Conservation (phyloP, 2,329 filamentous ascomycete species). For the Phymatotrichopsis omnivora region DNA sequence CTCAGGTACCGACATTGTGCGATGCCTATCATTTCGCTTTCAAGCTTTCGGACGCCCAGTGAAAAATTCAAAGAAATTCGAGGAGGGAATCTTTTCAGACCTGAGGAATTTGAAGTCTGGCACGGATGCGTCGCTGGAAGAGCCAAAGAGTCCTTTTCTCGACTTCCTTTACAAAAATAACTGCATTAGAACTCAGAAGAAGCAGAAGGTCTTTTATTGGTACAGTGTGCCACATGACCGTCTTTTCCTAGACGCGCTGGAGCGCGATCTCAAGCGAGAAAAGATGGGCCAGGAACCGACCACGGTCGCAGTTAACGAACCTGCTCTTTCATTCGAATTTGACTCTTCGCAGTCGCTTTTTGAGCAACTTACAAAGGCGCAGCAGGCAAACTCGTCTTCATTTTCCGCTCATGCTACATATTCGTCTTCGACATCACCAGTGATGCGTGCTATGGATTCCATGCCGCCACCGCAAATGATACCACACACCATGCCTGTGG, state of each 20-base stretch:
- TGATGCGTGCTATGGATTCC: slow-evolving; percentile 79
- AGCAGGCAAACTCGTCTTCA: slow-evolving; percentile 96
- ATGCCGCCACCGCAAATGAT: slow-evolving; percentile 91
- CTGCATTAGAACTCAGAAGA: slow-evolving; percentile 99
- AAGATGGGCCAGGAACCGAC: slow-evolving; percentile 99
- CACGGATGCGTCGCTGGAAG: slow-evolving; percentile 93
- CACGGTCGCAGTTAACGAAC: slow-evolving; percentile 92
- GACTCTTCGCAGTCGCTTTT: slow-evolving; percentile 98
- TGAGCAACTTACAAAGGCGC: slow-evolving; percentile 97
- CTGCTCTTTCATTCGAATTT: slow-evolving; percentile 95
- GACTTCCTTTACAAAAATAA: slow-evolving; percentile 99
- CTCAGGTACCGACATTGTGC: slow-evolving; percentile 95
- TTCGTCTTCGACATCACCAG: slow-evolving; percentile 75
- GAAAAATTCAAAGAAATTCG: slow-evolving; percentile 99
- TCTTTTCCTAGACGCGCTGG: slow-evolving; percentile 91
- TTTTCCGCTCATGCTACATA: slow-evolving; percentile 76
- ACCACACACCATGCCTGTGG: slow-evolving; percentile 43
- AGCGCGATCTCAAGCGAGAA: slow-evolving; percentile 95
- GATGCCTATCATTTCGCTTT: slow-evolving; percentile 95
- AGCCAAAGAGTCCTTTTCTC: slow-evolving; percentile 95
- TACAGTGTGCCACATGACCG: slow-evolving; percentile 98
- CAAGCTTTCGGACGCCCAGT: slow-evolving; percentile 96
- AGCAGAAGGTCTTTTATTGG: slow-evolving; percentile 99
- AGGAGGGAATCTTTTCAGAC: slow-evolving; percentile 98
- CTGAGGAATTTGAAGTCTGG: slow-evolving; percentile 96